Evolutionary conservation across 1,139 yeast species (phyloP).

Genomic region (Nadsonia starkeyi-henricii): DNA sequence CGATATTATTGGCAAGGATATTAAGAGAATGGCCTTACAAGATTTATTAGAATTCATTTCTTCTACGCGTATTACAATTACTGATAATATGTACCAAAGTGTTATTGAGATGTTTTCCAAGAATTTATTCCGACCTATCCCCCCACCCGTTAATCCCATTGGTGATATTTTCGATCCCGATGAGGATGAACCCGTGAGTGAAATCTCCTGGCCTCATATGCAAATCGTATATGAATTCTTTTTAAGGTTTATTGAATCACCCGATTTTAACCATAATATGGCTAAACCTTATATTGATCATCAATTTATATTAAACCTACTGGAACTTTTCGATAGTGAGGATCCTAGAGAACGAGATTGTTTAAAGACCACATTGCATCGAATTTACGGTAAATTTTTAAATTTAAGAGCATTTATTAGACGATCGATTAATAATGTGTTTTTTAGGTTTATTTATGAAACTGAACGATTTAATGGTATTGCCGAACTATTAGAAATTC

Average conservation of each 20-base stretch:
- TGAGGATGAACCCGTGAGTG: constrained; percentile 95
- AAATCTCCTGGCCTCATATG: constrained; percentile 99
- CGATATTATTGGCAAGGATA: constrained; percentile 85
- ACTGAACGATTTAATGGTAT: constrained; percentile 94
- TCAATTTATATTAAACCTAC: constrained; percentile 60
- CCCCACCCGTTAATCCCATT: constrained; percentile 94
- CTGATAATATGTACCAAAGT: constrained; percentile 81
- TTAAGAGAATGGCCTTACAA: constrained; percentile 72
- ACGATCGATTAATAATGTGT: constrained; percentile 81
- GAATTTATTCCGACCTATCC: constrained; percentile 87
- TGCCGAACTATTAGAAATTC: constrained; percentile 84
- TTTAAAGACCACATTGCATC: constrained; percentile 82
- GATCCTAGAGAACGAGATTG: constrained; percentile 95
- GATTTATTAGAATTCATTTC: constrained; percentile 84
- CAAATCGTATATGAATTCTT: constrained; percentile 91
- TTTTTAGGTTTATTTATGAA: constrained; percentile 85
- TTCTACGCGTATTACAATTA: constrained; percentile 59
- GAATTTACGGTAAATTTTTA: constrained; percentile 90
- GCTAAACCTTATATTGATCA: constrained; percentile 94
- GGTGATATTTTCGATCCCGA: constrained; percentile 97
- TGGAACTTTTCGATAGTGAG: constrained; percentile 89
- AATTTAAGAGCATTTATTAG: constrained; percentile 84
- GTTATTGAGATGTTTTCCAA: constrained; percentile 83
- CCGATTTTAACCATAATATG: constrained; percentile 84
- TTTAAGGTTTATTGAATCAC: constrained; percentile 81